phyloP scores from a whole-genome alignment of 2,329 filamentous ascomycete genomes.

The Sclerotinia sclerotiorum region DNA sequence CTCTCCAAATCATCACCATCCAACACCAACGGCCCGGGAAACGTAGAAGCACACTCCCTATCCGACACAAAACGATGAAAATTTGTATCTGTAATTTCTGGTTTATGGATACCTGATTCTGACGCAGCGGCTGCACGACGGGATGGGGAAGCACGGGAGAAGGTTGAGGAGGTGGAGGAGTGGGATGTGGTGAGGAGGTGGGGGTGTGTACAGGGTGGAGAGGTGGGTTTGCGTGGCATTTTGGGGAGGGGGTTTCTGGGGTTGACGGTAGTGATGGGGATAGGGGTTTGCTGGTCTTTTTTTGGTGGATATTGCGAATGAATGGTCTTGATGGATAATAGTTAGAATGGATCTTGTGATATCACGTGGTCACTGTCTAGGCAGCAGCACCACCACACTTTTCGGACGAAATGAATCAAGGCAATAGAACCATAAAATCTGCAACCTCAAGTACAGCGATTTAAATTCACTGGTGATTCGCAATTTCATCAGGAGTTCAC shows the following conservation, averaged over 20 bases:
- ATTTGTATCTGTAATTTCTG: neutral
- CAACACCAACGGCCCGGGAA: slow-evolving; percentile 34
- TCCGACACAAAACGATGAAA: neutral
- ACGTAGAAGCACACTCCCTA: slow-evolving; percentile 18
- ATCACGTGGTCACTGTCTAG: too few species aligned
- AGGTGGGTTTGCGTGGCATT: neutral
- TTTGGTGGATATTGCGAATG: too few species aligned
- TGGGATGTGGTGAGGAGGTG: slow-evolving; percentile 3
- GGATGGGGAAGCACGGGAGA: neutral
- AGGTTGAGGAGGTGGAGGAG: neutral
- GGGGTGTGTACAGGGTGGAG: neutral
- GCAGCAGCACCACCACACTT: too few species aligned
- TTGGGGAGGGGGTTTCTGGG: neutral
- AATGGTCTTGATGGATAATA: too few species aligned
- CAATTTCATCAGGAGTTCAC: neutral
- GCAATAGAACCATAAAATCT: too few species aligned
- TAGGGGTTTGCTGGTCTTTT: too few species aligned
- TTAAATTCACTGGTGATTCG: too few species aligned
- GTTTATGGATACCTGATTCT: neutral
- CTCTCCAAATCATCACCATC: slow-evolving; percentile 33
- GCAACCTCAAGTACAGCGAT: too few species aligned
- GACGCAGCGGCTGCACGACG: slow-evolving; percentile 25
- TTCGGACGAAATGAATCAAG: too few species aligned
- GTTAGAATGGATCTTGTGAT: too few species aligned
- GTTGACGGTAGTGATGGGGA: accelerated